Evolutionary conservation across 108 stramenopile species (phyloP), one percentile per base, ranked within the genome.

Genomic region (Nitzschia sp.): DNA sequence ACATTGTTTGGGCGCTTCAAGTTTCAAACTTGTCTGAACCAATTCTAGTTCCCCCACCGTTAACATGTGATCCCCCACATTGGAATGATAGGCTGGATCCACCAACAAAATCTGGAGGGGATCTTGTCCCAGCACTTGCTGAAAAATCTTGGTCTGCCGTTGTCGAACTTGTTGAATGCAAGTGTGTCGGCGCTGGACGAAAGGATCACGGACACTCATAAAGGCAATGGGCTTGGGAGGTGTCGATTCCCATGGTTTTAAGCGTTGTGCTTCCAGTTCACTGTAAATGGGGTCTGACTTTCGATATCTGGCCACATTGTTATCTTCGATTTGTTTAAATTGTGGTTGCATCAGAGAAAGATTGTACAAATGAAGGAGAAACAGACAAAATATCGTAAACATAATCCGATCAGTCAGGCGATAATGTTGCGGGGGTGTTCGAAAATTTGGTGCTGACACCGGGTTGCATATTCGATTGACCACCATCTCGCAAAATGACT

Each of bases 51-150:
- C 76, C 0, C 64, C 76, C 25, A 71, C 1, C 3, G 69, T 71
- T 21, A 77, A 21, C 76, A 77, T 77, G 48, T 66, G 63, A 48
- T 77, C 76, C n/a, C 76, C 76, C 24, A 77, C 76, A 53, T 77
- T 77, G 45, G 47, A 18, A 60, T 77, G 76, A 46, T 71, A 77
- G 15, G 70, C 76, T 1, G 76, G 76, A 66, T 77, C 70, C 2
- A 77, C 70, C 51, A 77, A 27, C 29, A 77, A 59, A 21, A 66
- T 48, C 17, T 31, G 67, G 3, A 34, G 29, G 13, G 23, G 17
- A 8, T 5, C 42, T 18, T 24, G 25, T 2, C 24, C 31, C 36
- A 62, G 30, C 18, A 62, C 13, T 26, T 62, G 11, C 18, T 27
- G 26, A 13, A 63, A 27, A 27, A 72, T 21, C 21, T 48, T 23